These are phyloP conservation scores for Epichloe brachyelytri DNA, from an alignment of 2,329 filamentous ascomycete species.

Conservation along the genomic window DNA sequence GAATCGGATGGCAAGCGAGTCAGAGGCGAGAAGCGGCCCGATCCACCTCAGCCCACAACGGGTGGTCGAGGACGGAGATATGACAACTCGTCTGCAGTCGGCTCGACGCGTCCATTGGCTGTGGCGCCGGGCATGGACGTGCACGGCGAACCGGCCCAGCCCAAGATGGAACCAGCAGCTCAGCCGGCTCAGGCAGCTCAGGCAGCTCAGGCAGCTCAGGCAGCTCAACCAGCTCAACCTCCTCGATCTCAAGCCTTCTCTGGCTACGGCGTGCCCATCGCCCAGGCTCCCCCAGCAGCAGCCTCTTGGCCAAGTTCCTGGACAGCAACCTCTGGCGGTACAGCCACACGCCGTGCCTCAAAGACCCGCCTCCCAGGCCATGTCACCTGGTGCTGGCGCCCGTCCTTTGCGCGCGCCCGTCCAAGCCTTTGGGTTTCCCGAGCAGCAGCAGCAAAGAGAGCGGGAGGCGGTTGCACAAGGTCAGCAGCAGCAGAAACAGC, in stretches of 20 bases:
- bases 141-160: slow-evolving; percentile 29
- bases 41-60: slow-evolving; percentile 43
- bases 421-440: slow-evolving; percentile 30
- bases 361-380: slow-evolving; percentile 27
- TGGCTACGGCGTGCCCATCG: slow-evolving; percentile 33
- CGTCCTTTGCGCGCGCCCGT: slow-evolving; percentile 31
- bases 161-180: slow-evolving; percentile 30
- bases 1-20: slow-evolving; percentile 45
- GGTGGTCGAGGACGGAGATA: slow-evolving; percentile 38
- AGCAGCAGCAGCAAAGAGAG: slow-evolving; percentile 11
- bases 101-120: slow-evolving; percentile 28
- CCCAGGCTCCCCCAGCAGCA: slow-evolving; percentile 23
- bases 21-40: slow-evolving; percentile 45
- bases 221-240: slow-evolving; percentile 9
- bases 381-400: slow-evolving; percentile 29
- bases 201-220: slow-evolving; percentile 1
- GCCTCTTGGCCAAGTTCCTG: slow-evolving; percentile 1
- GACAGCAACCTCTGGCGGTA: slow-evolving; percentile 17
- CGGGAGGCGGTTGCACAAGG: slow-evolving; percentile 4
- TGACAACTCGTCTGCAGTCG: slow-evolving; percentile 22
- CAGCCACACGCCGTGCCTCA: slow-evolving; percentile 26
- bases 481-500: slow-evolving; percentile 13
- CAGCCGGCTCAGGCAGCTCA: slow-evolving; percentile 7
- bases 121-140: slow-evolving; percentile 32
- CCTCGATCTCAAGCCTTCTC: slow-evolving; percentile 26